phyloP scores from a whole-genome alignment of 1,139 yeast genomes.

The Taphrina wiesneri region DNA sequence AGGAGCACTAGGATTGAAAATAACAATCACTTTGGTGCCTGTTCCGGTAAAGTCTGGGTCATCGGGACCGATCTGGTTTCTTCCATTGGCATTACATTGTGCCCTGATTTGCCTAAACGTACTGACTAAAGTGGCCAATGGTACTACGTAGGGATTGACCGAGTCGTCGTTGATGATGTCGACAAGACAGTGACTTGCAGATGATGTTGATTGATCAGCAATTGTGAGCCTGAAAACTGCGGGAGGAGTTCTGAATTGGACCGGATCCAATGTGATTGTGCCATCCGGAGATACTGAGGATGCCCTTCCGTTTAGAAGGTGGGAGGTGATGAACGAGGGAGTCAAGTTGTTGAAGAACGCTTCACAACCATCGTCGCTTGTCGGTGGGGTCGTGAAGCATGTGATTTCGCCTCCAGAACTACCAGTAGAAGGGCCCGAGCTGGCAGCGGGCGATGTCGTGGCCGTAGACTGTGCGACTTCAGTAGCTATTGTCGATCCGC shows the following conservation, averaged over 20 bases:
- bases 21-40: neutral
- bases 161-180: neutral
- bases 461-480: neutral
- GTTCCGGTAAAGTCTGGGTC: neutral
- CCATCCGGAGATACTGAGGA: neutral
- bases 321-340: neutral
- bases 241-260: neutral
- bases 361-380: neutral
- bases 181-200: neutral
- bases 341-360: neutral
- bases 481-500: too few relatives aligned
- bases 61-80: neutral
- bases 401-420: neutral
- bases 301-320: neutral
- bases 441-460: neutral
- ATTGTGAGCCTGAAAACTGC: neutral
- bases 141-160: neutral
- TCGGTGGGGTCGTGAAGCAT: neutral
- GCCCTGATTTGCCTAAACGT: neutral
- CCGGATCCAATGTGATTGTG: neutral
- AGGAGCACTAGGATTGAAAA: too few relatives aligned
- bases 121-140: neutral
- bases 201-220: neutral
- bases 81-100: neutral
- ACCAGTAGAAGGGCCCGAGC: neutral